phyloP scores from a whole-genome alignment of 2,329 filamentous ascomycete species.

The Penicillium sp. region DNA sequence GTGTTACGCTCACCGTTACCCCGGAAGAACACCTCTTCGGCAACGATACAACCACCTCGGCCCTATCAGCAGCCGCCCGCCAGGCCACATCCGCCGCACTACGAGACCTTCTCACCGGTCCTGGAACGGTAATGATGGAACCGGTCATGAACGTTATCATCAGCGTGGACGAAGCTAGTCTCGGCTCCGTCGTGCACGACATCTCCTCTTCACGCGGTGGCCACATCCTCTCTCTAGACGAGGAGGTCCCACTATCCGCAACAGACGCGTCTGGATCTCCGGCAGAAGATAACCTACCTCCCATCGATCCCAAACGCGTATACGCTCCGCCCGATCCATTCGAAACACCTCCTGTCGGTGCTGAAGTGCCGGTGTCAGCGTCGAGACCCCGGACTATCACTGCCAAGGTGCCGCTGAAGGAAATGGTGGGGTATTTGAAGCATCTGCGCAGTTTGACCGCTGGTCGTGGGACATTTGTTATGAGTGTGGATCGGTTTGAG shows the following conservation, averaged over 20 bases:
- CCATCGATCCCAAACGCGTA: conserved; percentile 74
- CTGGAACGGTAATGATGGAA: conserved; percentile 74
- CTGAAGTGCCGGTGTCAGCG: conserved; percentile 37
- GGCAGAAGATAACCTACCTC: conserved; percentile 40
- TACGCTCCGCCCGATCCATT: conserved; percentile 92
- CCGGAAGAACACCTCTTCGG: conserved; percentile 68
- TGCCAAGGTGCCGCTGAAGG: conserved; percentile 88
- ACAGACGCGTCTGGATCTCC: conserved; percentile 33
- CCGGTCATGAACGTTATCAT: conserved; percentile 93
- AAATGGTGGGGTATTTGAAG: conserved; percentile 95
- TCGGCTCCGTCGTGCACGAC: conserved; percentile 84
- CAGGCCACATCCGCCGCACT: conserved; percentile 74
- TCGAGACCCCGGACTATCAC: conserved; percentile 69
- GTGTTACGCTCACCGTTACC: conserved; percentile 73
- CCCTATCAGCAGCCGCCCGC: conserved; percentile 69
- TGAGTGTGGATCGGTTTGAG: conserved; percentile 75
- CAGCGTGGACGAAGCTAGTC: conserved; percentile 78
- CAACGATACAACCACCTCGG: conserved; percentile 69
- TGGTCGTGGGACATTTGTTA: conserved; percentile 78
- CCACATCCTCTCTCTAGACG: conserved; percentile 73
- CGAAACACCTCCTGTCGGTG: conserved; percentile 34
- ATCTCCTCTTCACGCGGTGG: conserved; percentile 75
- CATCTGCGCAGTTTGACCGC: conserved; percentile 87
- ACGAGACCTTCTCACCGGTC: conserved; percentile 53
- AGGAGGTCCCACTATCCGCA: conserved; percentile 46